Percentiles rank a stretch among this genome's conserved stretches.
Evolutionary conservation across 768 basidiomycete genomes (phyloP).

Genomic region (Leccinum ochraceum): DNA sequence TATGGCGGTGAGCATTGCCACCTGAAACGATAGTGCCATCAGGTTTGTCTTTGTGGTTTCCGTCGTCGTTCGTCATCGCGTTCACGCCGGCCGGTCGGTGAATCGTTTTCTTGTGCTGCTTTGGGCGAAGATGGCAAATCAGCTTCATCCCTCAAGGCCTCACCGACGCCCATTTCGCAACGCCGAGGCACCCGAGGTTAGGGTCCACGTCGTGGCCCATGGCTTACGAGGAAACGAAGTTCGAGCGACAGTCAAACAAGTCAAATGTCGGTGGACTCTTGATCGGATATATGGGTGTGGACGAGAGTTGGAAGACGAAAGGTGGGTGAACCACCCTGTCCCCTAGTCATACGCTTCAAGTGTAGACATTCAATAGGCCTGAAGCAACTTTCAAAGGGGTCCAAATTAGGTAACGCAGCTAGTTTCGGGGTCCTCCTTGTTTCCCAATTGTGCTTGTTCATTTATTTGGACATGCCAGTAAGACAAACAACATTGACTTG

Average conservation of each 20-base stretch:
- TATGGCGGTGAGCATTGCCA: constrained; percentile 25
- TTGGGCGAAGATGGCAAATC: constrained; percentile 29
- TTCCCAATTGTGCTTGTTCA: constrained; percentile 3
- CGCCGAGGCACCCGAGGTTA: constrained; percentile 30
- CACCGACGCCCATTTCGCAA: constrained; percentile 23
- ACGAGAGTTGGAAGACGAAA: neutral
- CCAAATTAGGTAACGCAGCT: neutral
- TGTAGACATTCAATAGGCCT: neutral
- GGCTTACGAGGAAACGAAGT: neutral
- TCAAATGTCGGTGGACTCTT: neutral
- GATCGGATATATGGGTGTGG: constrained; percentile 2
- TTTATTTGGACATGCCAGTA: constrained; percentile 18
- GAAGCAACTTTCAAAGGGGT: too few species aligned
- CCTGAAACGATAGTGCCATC: constrained; percentile 40
- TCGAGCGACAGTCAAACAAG: neutral
- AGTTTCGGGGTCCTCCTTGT: constrained; percentile 19
- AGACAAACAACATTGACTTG: constrained; percentile 21
- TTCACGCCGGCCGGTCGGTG: constrained; percentile 8
- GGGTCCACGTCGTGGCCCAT: constrained; percentile 20
- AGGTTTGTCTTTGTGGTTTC: constrained; percentile 51
- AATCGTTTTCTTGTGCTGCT: constrained; percentile 16
- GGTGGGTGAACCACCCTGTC: neutral
- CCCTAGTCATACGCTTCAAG: too few species aligned
- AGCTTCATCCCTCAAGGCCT: constrained; percentile 24
- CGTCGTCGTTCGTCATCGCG: constrained; percentile 20